Evolutionary conservation across 2,329 filamentous ascomycete genomes (phyloP), one percentile per base, ranked within the genome.

Genomic region (Pseudopyricularia cyperi): DNA sequence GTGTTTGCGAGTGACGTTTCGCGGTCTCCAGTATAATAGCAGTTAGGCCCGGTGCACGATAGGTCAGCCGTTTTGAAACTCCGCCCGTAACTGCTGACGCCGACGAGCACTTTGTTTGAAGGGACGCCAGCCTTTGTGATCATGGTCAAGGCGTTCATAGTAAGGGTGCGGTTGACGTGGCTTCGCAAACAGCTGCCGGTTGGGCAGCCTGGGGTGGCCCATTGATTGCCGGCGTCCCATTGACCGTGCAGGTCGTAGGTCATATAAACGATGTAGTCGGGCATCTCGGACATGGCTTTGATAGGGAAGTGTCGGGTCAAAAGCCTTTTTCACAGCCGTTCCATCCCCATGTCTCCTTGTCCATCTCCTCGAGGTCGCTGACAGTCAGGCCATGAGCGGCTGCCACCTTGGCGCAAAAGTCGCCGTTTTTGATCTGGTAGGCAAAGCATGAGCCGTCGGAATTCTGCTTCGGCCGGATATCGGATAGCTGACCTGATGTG

Each of bases 311-410:
- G 44, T 35, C 60, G 55, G 7, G 66, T 19, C 12, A 12, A 33
- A 33, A 12, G 32, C 32, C 32, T 12, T 7, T 7, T n/a, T n/a
- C n/a, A 39, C 67, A 70, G 14, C 65, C 66, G 7, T 52, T 57
- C 61, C 66, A 71, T 26, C 46, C 66, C 66, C 67, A 70, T 0
- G 67, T 69, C 46, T 66, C 58, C 51, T 62, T 65, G 58, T 70
- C 71, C 12, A 60, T 60, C 9, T 52, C 32, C 26, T 55, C 52
- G 3, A 57, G 48, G 3, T 50, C n/a, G 12, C 44, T 42, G 7
- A 50, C 39, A 11, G 51, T 54, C 4, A 58, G n/a, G 19, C 34
- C 34, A 50, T 56, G 50, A 3, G 26, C 3, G 11, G 56, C 56
- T 0, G 62, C 62, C 0, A 73, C 59, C 5, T 2, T 50, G 28